Evolutionary conservation across 805 yeast genomes (phyloP).

Genomic region (Saccharomycopsis sp.): DNA sequence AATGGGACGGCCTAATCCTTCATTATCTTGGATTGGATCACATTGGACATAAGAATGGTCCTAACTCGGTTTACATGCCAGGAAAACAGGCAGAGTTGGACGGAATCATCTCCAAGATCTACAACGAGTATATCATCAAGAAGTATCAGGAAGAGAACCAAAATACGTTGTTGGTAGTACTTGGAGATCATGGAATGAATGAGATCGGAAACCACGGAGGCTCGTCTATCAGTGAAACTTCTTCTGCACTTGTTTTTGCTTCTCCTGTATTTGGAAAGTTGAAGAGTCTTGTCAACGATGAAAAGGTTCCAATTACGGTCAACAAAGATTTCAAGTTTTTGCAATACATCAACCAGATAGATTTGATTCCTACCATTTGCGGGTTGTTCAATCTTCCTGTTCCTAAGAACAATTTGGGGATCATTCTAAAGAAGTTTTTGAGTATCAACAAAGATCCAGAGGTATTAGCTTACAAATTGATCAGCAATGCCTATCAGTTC

Average conservation of each 20-base stretch:
- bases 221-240: conserved; percentile 85
- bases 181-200: conserved; percentile 97
- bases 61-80: conserved; percentile 72
- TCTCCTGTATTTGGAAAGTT: conserved; percentile 48
- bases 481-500: conserved; percentile 55
- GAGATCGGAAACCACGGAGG: conserved; percentile 97
- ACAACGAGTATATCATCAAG: conserved; percentile 42
- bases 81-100: conserved; percentile 87
- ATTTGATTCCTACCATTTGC: conserved; percentile 65
- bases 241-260: conserved; percentile 68
- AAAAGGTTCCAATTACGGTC: conserved; percentile 33
- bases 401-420: conserved; percentile 71
- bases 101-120: conserved; percentile 46
- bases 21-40: conserved; percentile 95
- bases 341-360: conserved; percentile 53
- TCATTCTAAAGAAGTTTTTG: conserved; percentile 53
- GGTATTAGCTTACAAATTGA: conserved; percentile 32
- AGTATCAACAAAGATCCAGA: conserved; percentile 38
- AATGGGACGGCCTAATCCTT: conserved; percentile 82
- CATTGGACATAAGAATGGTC: conserved; percentile 97
- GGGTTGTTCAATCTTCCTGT: conserved; percentile 56
- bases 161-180: conserved; percentile 55
- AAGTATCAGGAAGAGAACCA: conserved; percentile 41
- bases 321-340: conserved; percentile 48
- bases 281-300: conserved; percentile 21